These are phyloP conservation scores for Lactifluus rugatus DNA, from an alignment of 768 basidiomycete species.

Conservation along the genomic window DNA sequence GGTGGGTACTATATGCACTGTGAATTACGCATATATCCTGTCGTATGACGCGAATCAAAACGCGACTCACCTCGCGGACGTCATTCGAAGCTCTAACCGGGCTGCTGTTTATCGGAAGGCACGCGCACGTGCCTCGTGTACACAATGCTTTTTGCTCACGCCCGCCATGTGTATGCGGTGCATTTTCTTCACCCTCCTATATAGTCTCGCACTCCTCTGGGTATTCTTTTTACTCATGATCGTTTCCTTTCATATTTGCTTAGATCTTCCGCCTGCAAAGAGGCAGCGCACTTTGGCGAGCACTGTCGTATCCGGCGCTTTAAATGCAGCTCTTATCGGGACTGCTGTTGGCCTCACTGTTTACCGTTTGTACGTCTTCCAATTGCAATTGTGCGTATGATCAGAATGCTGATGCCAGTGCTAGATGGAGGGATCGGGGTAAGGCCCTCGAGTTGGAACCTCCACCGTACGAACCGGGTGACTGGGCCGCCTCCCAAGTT, in stretches of 20 bases:
- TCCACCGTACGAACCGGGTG: conserved; percentile 57
- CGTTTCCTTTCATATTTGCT: conserved; percentile 26
- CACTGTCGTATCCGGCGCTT: conserved; percentile 72
- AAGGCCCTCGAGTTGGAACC: conserved; percentile 36
- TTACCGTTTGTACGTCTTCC: conserved; percentile 63
- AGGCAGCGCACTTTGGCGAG: conserved; percentile 74
- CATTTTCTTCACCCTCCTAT: conserved; percentile 31
- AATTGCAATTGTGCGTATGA: not conserved
- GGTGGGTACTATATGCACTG: conserved; percentile 27
- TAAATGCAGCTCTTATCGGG: conserved; percentile 79
- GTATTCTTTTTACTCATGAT: conserved; percentile 20
- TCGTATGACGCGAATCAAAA: conserved; percentile 2
- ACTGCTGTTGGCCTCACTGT: conserved; percentile 82
- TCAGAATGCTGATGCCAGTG: not conserved
- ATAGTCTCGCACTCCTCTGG: conserved; percentile 26
- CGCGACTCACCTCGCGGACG: not conserved
- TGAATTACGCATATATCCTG: not conserved
- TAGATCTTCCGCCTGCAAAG: conserved; percentile 71
- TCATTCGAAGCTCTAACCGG: not conserved
- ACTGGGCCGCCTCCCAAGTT: conserved; percentile 32
- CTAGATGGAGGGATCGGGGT: conserved; percentile 72
- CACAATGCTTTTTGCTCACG: conserved; percentile 19
- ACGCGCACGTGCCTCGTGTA: conserved; percentile 12
- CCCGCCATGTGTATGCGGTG: conserved; percentile 24
- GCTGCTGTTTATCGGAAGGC: not conserved